A percentile compares a stretch with the other conserved stretches of the same genome.
phyloP scores from a whole-genome alignment of 768 basidiomycete species.

The Tricholoma sp. region DNA sequence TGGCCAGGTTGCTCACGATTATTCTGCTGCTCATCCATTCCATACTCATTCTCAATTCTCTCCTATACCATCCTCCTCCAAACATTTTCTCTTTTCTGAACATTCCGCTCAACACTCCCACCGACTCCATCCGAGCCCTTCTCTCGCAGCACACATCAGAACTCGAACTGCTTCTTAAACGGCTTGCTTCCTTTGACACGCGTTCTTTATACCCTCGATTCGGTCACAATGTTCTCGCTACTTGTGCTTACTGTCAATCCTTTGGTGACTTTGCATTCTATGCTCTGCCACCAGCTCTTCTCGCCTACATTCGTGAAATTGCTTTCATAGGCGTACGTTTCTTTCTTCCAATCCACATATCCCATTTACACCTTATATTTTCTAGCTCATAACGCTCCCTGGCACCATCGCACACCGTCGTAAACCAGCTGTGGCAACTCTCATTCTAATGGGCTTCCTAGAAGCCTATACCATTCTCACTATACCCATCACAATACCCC shows the following conservation, averaged over 20 bases:
- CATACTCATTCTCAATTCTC: conserved; percentile 39
- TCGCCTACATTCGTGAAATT: conserved; percentile 57
- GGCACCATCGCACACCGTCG: conserved; percentile 25
- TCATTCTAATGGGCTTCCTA: conserved; percentile 43
- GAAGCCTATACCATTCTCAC: conserved; percentile 54
- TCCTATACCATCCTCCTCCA: conserved; percentile 45
- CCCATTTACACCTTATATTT: neutral
- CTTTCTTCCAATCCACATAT: neutral
- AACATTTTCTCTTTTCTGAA: conserved; percentile 58
- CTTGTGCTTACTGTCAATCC: conserved; percentile 63
- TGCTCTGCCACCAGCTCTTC: conserved; percentile 46
- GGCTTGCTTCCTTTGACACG: conserved; percentile 52
- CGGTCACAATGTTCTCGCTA: conserved; percentile 59
- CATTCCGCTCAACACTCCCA: conserved; percentile 49
- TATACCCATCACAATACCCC: conserved; percentile 40
- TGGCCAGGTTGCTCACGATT: too few relatives aligned
- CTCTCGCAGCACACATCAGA: conserved; percentile 38
- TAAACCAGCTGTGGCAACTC: conserved; percentile 39
- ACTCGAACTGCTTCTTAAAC: conserved; percentile 48
- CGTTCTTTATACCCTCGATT: conserved; percentile 60
- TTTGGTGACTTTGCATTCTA: conserved; percentile 57
- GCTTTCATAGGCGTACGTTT: conserved; percentile 45
- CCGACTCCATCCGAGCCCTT: conserved; percentile 44
- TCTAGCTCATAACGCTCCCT: conserved; percentile 14
- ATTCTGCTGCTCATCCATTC: conserved; percentile 46